Evolutionary conservation across 2,329 filamentous ascomycete genomes (phyloP).

Genomic region (Tolypocladium ophioglossoides): DNA sequence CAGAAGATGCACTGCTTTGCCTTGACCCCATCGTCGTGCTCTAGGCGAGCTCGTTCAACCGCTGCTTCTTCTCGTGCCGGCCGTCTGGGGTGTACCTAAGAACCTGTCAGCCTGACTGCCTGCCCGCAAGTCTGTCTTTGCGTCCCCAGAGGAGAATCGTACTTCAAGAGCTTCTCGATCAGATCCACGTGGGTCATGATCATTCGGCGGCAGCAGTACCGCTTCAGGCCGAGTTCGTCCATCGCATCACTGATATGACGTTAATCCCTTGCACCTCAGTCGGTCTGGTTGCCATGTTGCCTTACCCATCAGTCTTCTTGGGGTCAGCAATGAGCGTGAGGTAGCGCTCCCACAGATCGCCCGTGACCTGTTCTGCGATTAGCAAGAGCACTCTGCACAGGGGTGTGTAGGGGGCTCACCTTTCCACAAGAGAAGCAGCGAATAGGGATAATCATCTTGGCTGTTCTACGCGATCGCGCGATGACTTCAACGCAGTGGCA

Average conservation of each 20-base stretch:
- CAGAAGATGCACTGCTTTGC: constrained; percentile 16
- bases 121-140: neutral
- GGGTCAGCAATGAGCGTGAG: constrained; percentile 72
- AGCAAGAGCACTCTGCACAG: constrained; percentile 13
- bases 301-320: constrained; percentile 59
- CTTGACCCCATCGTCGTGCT: constrained; percentile 3
- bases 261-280: neutral
- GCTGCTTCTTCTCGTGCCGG: constrained; percentile 50
- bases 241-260: constrained; percentile 68
- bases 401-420: constrained; percentile 40
- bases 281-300: neutral
- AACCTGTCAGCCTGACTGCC: neutral
- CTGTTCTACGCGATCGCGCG: neutral
- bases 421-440: constrained; percentile 99
- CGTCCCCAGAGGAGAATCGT: constrained; percentile 21
- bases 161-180: constrained; percentile 97
- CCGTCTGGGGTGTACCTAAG: constrained; percentile 51
- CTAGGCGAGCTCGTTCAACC: constrained; percentile 24
- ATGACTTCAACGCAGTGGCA: neutral
- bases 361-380: constrained; percentile 61
- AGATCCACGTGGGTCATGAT: constrained; percentile 99
- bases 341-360: constrained; percentile 95
- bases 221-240: constrained; percentile 84
- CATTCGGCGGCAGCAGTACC: constrained; percentile 99
- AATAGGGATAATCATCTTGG: constrained; percentile 93